These are phyloP conservation scores for Nicotiana noctiflora DNA, from an alignment of 257 asterid species.

Conservation along the genomic window DNA sequence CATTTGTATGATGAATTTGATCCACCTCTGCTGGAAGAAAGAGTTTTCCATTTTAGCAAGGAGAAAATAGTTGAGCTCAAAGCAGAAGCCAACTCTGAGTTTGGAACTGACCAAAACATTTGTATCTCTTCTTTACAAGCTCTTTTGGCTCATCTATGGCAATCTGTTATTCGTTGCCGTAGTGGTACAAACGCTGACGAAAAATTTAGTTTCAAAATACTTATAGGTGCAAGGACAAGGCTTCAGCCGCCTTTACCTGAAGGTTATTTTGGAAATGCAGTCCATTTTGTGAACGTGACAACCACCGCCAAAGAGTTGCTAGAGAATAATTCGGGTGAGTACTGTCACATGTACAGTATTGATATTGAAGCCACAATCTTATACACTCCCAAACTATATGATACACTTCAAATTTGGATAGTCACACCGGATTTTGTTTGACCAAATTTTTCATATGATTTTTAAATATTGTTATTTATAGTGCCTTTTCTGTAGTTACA, in stretches of 20 bases:
- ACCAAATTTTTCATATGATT: no score
- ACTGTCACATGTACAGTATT: no score
- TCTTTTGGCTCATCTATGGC: constrained; percentile 33
- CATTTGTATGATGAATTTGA: not conserved
- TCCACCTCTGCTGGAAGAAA: constrained; percentile 21
- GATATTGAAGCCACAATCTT: no score
- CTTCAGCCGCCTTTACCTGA: constrained; percentile 23
- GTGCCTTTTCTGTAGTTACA: no score
- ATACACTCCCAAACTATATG: no score
- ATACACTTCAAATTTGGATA: no score
- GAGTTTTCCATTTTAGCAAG: constrained; percentile 30
- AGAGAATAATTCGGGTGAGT: not conserved
- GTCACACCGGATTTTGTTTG: no score
- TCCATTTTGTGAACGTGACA: not conserved
- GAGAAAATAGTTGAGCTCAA: not conserved
- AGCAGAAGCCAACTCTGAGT: not conserved
- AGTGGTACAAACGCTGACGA: not conserved
- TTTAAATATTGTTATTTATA: no score
- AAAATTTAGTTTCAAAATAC: not conserved
- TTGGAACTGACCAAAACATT: constrained; percentile 10
- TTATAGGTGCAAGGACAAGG: constrained; percentile 30
- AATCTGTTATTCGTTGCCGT: constrained; percentile 11
- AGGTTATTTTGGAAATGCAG: constrained; percentile 36
- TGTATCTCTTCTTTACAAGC: constrained; percentile 44
- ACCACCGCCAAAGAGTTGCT: not conserved